Base-by-base conservation (phyloP, 2,329 filamentous ascomycete species). In the Aspergillus piperis region DNA sequence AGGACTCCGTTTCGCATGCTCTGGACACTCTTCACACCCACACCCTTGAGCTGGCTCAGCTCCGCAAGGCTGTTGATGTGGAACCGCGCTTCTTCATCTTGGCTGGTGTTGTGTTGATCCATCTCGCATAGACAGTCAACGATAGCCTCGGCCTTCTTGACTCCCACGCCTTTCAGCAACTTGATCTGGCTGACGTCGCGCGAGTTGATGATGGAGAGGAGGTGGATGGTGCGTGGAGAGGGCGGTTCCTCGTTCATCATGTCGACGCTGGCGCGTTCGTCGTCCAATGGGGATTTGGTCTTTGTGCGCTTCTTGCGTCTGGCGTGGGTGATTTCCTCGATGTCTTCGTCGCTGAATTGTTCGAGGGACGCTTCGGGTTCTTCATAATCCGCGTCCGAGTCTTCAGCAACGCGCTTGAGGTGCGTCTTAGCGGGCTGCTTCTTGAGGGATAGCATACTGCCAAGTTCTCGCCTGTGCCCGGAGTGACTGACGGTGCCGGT, bases 81-180 rank as follows among this genome's bases (percentile, higher is more conserved):
- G n/a, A 74, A 70, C 32, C 69, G 71, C 3, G 68, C 60, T 32
- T 69, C 66, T 13, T 66, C 62, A 10, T 64, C 61, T 1, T 59
- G 62, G 36, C 8, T 58, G 62, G 36, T 58, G 60, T 25, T 62
- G 15, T 69, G 56, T 30, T 75, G 70, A 48, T 77, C 77, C 73
- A 77, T 76, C 60, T 79, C 76, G 50, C 76, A 77, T 10, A 82
- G 73, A 54, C 77, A 80, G 61, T 81, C 76, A 21, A 81, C 77
- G 55, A 82, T 81, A 1, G 77, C 75, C 62, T 81, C 79, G 3
- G 80, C 80, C 63, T 79, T 81, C 61, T 81, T 82, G 8, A 71
- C 72, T 2, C 80, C 80, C 6, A 82, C 75, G 11, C 80, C 80
- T 56, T 78, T 80, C 7, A 82, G 71, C 8, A 78, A 64, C 65